These are phyloP conservation scores for Trichophyton schoenleinii DNA, from an alignment of 2,329 filamentous ascomycete genomes.

Conservation along the genomic window DNA sequence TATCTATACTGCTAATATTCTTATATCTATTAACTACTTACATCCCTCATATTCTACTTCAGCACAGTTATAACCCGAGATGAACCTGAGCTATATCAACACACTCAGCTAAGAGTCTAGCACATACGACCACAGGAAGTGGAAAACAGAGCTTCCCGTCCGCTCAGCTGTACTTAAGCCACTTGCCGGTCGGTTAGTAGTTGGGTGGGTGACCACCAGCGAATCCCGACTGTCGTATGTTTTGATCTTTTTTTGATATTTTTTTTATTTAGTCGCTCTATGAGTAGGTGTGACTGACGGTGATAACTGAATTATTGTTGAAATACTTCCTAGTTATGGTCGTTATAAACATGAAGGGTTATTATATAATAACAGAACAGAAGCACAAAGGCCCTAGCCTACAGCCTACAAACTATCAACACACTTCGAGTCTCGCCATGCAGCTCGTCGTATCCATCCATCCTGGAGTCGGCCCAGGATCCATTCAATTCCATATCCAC, in stretches of 20 bases:
- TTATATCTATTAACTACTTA: no score
- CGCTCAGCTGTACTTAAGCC: neutral
- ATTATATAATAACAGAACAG: neutral
- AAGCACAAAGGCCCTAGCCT: neutral
- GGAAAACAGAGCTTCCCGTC: neutral
- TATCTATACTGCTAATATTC: no score
- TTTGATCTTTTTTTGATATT: neutral
- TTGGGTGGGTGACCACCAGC: neutral
- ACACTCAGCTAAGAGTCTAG: neutral
- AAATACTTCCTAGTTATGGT: neutral
- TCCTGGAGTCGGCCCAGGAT: no score
- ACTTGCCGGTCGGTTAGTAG: neutral
- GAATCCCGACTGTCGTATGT: neutral
- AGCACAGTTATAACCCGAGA: no score
- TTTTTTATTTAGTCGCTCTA: neutral
- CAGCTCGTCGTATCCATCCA: no score
- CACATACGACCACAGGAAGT: neutral
- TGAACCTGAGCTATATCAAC: neutral
- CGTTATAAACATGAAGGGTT: neutral
- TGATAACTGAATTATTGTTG: neutral
- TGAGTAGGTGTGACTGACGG: no score
- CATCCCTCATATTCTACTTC: no score
- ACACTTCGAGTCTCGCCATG: neutral
- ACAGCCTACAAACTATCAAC: neutral
- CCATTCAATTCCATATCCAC: no score